These are phyloP conservation scores for Paramecium primaurelia DNA, from an alignment of 73 alveolate genomes.

Conservation along the genomic window DNA sequence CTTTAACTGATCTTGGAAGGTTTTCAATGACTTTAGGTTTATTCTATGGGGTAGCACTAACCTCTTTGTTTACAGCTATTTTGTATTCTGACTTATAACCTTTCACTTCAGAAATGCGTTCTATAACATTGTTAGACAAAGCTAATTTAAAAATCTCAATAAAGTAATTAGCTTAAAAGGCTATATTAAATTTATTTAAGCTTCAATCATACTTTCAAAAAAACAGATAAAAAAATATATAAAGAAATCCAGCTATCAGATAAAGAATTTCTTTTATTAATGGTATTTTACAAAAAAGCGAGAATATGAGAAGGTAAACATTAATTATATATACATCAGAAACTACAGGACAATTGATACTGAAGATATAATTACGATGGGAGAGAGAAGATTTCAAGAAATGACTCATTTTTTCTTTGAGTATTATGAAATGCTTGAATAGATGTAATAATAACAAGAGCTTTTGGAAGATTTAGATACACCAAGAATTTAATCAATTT, in stretches of 20 bases:
- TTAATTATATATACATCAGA: neutral
- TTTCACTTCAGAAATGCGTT: neutral
- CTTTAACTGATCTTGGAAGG: conserved; percentile 48
- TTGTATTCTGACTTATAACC: neutral
- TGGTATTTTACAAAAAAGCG: neutral
- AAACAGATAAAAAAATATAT: neutral
- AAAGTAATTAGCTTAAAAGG: neutral
- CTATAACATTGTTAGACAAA: neutral
- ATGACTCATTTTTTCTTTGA: neutral
- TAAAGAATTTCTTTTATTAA: neutral
- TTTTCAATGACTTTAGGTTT: conserved; percentile 25
- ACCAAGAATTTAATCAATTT: neutral
- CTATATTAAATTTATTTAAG: neutral
- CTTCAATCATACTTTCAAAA: neutral
- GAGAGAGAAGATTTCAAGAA: neutral
- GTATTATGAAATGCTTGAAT: neutral
- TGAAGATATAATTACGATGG: neutral
- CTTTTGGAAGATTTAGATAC: neutral
- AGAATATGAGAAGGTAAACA: neutral
- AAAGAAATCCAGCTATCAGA: neutral
- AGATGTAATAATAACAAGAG: neutral
- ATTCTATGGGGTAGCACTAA: conserved; percentile 9
- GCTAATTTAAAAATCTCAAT: neutral
- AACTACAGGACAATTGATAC: neutral
- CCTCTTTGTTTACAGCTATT: neutral